Conservation (phyloP, 2,329 filamentous ascomycete species). For the Knufia petricola region DNA sequence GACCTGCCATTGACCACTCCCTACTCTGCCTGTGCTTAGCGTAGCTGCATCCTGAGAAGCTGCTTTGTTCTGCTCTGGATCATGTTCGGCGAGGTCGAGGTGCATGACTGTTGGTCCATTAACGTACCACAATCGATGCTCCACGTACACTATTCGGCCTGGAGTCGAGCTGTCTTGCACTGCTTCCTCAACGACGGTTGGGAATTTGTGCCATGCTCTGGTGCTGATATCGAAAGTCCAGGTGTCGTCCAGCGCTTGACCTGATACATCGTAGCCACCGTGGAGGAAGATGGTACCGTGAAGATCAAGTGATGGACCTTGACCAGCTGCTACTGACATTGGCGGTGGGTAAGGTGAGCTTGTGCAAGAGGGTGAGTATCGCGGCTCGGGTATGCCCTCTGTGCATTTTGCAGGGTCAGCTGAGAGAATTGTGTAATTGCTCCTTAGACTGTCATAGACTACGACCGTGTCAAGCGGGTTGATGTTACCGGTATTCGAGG, state of each 20-base stretch:
- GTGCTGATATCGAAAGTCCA: constrained; percentile 16
- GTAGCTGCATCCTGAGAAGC: constrained; percentile 2
- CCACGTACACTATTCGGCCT: constrained; percentile 5
- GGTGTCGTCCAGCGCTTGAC: constrained; percentile 13
- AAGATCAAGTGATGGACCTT: constrained; percentile 8
- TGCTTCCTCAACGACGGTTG: constrained; percentile 9
- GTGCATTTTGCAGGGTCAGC: constrained; percentile 9
- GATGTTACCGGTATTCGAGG: constrained; percentile 1
- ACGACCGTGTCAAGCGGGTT: neutral
- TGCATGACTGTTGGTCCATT: constrained; percentile 12
- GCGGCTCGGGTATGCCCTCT: constrained; percentile 12
- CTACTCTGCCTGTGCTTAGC: constrained; percentile 7
- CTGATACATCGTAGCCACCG: constrained; percentile 10
- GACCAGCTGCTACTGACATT: constrained; percentile 3
- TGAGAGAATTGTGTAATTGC: constrained; percentile 6
- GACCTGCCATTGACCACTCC: constrained; percentile 12
- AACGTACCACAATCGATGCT: constrained; percentile 12
- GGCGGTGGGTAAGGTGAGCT: constrained; percentile 11
- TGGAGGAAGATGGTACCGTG: constrained; percentile 17
- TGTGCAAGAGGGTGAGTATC: constrained; percentile 11
- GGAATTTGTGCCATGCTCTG: constrained; percentile 12
- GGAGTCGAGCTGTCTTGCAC: constrained; percentile 7
- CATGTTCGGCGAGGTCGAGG: constrained; percentile 13
- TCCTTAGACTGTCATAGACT: constrained; percentile 12
- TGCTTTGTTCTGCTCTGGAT: neutral